Conservation (phyloP, 306 rosid genomes). For the Hylodesmum podocarpum region DNA sequence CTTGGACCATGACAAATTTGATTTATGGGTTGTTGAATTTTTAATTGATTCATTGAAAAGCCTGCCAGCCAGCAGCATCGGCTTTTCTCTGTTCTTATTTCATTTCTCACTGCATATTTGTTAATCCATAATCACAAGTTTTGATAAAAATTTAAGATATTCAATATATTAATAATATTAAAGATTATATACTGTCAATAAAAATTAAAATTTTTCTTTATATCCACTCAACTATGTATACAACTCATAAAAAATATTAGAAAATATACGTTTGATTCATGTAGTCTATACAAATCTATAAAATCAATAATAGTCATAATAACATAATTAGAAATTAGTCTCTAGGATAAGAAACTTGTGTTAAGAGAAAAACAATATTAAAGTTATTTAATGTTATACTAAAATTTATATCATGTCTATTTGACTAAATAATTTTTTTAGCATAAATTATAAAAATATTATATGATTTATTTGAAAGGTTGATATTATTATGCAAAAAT, state of each 20-base stretch:
- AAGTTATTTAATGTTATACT: background rate
- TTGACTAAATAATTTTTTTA: background rate
- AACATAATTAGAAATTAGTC: no score
- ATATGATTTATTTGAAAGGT: background rate
- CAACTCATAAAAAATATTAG: no score
- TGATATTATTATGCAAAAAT: background rate
- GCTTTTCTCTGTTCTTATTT: background rate
- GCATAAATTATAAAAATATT: background rate
- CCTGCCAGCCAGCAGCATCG: background rate
- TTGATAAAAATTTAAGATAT: no score
- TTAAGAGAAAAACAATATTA: no score
- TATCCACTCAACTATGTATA: no score
- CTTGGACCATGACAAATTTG: background rate
- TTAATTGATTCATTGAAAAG: constrained; percentile 10
- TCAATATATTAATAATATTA: background rate
- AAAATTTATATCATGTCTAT: background rate
- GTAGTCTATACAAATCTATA: no score
- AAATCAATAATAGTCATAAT: no score
- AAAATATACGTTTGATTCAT: no score
- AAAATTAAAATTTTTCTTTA: no score
- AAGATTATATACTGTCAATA: background rate
- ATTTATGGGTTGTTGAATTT: constrained; percentile 13
- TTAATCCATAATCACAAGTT: background rate
- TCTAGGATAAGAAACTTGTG: no score
- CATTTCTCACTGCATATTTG: background rate